A percentile compares a stretch with the other conserved stretches of the same genome.
phyloP scores from a whole-genome alignment of 2,329 filamentous ascomycete genomes.

The Pestalotiopsis sp. region DNA sequence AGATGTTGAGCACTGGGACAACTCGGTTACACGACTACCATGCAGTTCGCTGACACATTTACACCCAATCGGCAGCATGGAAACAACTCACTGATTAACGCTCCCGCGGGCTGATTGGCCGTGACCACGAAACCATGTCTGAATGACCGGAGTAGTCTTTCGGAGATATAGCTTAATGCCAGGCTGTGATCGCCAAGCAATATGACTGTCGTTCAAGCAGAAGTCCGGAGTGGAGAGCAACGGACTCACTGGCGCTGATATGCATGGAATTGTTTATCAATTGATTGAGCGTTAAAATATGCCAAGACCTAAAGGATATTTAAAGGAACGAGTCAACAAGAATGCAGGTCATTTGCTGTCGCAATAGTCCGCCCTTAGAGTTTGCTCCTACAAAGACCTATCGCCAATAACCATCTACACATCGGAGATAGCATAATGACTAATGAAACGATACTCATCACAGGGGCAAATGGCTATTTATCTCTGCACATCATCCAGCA shows the following conservation, averaged over 20 bases:
- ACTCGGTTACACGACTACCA: background rate
- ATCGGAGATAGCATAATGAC: background rate
- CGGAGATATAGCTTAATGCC: too few relatives aligned
- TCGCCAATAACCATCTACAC: background rate
- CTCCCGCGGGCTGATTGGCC: background rate
- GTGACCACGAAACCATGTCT: background rate
- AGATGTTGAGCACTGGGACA: too few relatives aligned
- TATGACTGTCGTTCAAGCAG: too few relatives aligned
- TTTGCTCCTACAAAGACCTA: background rate
- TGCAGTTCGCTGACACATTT: background rate
- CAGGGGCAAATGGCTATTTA: slow-evolving; percentile 7
- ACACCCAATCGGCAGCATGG: background rate
- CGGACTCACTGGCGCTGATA: too few relatives aligned
- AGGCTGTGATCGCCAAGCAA: too few relatives aligned
- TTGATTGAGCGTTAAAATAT: too few relatives aligned
- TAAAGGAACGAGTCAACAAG: too few relatives aligned
- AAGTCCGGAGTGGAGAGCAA: too few relatives aligned
- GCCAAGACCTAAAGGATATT: too few relatives aligned
- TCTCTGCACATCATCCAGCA: slow-evolving; percentile 1
- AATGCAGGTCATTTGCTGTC: too few relatives aligned
- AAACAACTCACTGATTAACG: background rate
- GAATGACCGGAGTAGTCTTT: background rate
- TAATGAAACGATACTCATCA: slow-evolving; percentile 4
- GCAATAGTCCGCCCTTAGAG: background rate
- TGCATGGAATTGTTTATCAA: too few relatives aligned